Evolutionary conservation across 352 stramenopile species (phyloP).

Genomic region (Phytophthora lateralis): DNA sequence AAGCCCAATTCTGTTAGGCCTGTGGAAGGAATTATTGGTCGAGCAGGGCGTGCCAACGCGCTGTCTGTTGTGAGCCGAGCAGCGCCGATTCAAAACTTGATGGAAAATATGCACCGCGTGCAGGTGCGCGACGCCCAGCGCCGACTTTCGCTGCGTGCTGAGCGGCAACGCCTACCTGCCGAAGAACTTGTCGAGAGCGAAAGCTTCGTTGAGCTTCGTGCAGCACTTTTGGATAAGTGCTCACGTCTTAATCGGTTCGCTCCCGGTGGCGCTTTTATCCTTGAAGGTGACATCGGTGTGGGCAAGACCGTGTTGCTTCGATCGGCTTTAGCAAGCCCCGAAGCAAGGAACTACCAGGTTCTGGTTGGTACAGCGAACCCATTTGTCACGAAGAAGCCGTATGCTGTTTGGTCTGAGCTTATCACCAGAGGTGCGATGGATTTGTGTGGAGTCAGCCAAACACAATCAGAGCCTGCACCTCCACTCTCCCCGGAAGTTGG

Average conservation of each 20-base stretch:
- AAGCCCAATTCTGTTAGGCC: constrained; percentile 12
- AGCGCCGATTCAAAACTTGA: constrained; percentile 73
- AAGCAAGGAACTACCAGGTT: constrained; percentile 60
- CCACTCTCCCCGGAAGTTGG: constrained; percentile 28
- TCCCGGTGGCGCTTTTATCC: constrained; percentile 69
- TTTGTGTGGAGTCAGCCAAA: neutral
- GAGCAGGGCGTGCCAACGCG: constrained; percentile 23
- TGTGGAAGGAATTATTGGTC: constrained; percentile 33
- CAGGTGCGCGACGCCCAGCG: constrained; percentile 83
- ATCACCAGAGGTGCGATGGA: constrained; percentile 70
- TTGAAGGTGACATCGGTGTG: constrained; percentile 86
- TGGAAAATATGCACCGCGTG: constrained; percentile 89
- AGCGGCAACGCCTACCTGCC: constrained; percentile 45
- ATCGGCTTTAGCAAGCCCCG: constrained; percentile 53
- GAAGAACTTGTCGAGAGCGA: constrained; percentile 70
- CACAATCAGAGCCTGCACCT: constrained; percentile 22
- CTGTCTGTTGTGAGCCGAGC: constrained; percentile 36
- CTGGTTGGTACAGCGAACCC: constrained; percentile 74
- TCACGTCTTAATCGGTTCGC: constrained; percentile 69
- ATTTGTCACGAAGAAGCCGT: constrained; percentile 77
- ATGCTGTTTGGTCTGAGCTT: constrained; percentile 82
- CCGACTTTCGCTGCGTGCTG: constrained; percentile 57
- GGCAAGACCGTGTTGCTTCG: constrained; percentile 84
- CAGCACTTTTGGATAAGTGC: constrained; percentile 65
- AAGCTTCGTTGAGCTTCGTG: constrained; percentile 55